Evolutionary conservation across 306 rosid species (phyloP).

Genomic region (Quillaja saponaria): DNA sequence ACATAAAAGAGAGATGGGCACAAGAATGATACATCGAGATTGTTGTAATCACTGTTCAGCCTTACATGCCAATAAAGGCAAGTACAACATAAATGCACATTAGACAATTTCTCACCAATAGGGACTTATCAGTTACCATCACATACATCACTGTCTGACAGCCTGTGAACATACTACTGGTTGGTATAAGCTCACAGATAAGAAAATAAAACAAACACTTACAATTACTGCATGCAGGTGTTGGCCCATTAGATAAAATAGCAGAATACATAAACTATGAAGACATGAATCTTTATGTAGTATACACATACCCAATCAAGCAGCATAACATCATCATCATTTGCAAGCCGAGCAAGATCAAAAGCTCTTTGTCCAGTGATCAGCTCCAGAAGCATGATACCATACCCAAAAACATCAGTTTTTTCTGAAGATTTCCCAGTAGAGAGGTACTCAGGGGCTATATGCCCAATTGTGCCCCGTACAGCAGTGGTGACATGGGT

Average conservation of each 20-base stretch:
- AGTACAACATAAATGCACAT: too few species aligned
- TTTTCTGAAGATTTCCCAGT: constrained; percentile 96
- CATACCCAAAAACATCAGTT: constrained; percentile 94
- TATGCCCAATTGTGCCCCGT: constrained; percentile 94
- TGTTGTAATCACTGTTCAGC: too few species aligned
- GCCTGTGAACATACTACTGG: too few species aligned
- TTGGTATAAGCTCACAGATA: not conserved
- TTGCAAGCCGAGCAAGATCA: constrained; percentile 96
- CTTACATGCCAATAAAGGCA: too few species aligned
- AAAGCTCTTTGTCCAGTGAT: constrained; percentile 97
- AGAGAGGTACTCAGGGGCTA: constrained; percentile 92
- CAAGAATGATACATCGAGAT: constrained; percentile 3
- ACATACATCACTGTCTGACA: too few species aligned
- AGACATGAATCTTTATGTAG: not conserved
- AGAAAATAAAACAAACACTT: not conserved
- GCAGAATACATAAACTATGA: not conserved
- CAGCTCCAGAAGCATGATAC: constrained; percentile 97
- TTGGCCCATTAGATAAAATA: not conserved
- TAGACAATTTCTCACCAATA: too few species aligned
- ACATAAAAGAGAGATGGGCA: not conserved
- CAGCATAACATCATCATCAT: constrained; percentile 97
- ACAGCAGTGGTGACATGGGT: constrained; percentile 96
- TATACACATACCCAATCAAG: constrained; percentile 89
- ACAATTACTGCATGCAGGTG: too few species aligned
- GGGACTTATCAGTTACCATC: too few species aligned